Base-by-base conservation (phyloP, 2,329 filamentous ascomycete species). In the Nothopassalora personata region DNA sequence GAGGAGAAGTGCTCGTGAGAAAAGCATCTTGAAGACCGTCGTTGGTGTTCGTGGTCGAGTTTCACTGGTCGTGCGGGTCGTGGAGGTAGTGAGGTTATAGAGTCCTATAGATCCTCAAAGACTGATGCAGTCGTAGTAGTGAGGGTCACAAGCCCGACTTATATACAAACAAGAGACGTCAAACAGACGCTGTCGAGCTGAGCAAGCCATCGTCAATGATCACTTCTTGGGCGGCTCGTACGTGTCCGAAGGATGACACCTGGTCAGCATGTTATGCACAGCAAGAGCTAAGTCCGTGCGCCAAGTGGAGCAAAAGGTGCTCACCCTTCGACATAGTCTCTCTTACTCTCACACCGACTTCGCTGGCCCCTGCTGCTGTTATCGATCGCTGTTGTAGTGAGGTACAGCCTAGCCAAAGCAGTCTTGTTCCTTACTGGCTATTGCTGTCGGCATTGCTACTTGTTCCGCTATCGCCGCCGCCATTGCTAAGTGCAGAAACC, bases 1-100 rank as follows among this genome's bases (percentile, higher is more conserved):
- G 49, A 58, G 56, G 50, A 58, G 49, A 18, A 53, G 36, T 15
- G 43, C 27, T 55, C 27, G 27, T 23, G 43, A 47, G 28, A 10
- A 48, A 36, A 18, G 53, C 53, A 55, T 55, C 13, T 1, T 39
- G 50, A 39, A n/a, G 19, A 5, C 18, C 36, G n/a, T 8, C 27
- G n/a, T 31, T 34, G 43, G n/a, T 18, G 34, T 45, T 45, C 6
- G 3, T 19, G 34, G 5, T 46, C 18, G 51, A 15, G 27, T 8
- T 39, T 33, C 23, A 23, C 1, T 23, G 23, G 23, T 23, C 23
- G 23, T 23, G 3, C 23, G 1, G 18, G 31, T 19, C 30, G 18
- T 43, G 23, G 27, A 19, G 33, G 52, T 45, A 46, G 19, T 28
- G 28, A n/a, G 13, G 39, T 43, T 8, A 34, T 34, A 15, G 18